Base-by-base conservation (phyloP, 257 asterid genomes). In the Solanum microdontum region DNA sequence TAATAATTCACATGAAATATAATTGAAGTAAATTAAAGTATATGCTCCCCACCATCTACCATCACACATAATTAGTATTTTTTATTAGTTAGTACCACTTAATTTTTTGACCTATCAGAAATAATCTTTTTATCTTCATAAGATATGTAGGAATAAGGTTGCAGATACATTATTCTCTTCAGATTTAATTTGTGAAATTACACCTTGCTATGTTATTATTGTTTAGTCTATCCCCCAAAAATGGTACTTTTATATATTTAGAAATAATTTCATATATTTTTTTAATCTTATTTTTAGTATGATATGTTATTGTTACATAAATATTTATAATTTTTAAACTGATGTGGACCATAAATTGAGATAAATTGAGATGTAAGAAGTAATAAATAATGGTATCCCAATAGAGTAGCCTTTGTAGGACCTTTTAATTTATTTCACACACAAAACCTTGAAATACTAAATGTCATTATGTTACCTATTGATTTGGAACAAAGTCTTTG, bases 131-230 rank as follows among this genome's bases (percentile, higher is more conserved):
- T 0, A n/a, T 4, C 14, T 10, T n/a, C 3, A n/a, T 0, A n/a
- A n/a, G 4, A 45, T 45, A 13, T 0, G 8, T 64, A 58, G 5
- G 2, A 21, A 8, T n/a, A 64, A 62, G 6, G 1, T 2, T 5
- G 2, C 0, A 11, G 3, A n/a, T 4, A n/a, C 3, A 10, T 0
- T 9, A 62, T 2, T 0, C 7, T 62, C 3, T 4, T 64, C 0
- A 2, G 1, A 64, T 10, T 4, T 64, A 0, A 64, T 64, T n/a
- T 64, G 3, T 9, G 2, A 4, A 64, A 64, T 10, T 64, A 64
- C 1, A 64, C 0, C 0, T 64, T 1, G 12, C 1, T 64, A 4
- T 64, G 13, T 64, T 64, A 4, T 64, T n/a, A n/a, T 62, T 62
- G 3, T 62, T 62, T 62, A n/a, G 28, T 9, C 3, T 62, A 62